A percentile compares a stretch with the other conserved stretches of the same genome.
phyloP scores from a whole-genome alignment of 208 protist genomes.

The Entamoeba moshkovskii region DNA sequence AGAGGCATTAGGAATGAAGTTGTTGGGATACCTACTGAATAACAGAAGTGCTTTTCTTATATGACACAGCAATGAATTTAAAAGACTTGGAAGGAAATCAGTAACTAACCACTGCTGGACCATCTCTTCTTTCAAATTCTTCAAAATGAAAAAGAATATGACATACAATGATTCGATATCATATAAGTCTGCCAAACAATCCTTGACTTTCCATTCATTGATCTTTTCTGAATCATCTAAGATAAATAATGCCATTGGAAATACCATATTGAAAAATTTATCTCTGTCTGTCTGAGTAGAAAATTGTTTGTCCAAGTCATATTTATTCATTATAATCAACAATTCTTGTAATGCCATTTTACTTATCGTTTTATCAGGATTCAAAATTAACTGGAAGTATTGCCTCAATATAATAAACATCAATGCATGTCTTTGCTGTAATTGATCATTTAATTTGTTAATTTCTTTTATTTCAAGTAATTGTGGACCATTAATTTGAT shows the following conservation, averaged over 20 bases:
- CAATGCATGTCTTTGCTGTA: not conserved
- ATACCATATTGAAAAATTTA: not conserved
- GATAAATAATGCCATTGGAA: not conserved
- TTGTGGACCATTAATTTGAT: not conserved
- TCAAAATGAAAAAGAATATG: not conserved
- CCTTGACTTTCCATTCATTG: not conserved
- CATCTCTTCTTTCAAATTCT: not conserved
- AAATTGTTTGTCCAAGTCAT: not conserved
- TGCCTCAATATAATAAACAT: not conserved
- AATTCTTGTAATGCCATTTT: not conserved
- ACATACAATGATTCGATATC: not conserved
- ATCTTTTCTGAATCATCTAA: not conserved
- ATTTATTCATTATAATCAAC: not conserved
- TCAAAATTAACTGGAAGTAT: not conserved
- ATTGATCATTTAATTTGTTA: not conserved
- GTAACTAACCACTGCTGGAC: not conserved
- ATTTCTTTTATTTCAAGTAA: slow-evolving; percentile 1
- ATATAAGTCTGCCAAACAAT: not conserved
- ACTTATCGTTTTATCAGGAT: not conserved
- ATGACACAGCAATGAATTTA: not conserved
- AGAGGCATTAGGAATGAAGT: not conserved
- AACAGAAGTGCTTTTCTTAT: not conserved
- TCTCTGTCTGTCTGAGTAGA: not conserved
- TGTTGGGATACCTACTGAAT: not conserved
- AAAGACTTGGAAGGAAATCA: not conserved